Evolutionary conservation across 257 asterid genomes (phyloP).

Genomic region (Jasminum sambac): DNA sequence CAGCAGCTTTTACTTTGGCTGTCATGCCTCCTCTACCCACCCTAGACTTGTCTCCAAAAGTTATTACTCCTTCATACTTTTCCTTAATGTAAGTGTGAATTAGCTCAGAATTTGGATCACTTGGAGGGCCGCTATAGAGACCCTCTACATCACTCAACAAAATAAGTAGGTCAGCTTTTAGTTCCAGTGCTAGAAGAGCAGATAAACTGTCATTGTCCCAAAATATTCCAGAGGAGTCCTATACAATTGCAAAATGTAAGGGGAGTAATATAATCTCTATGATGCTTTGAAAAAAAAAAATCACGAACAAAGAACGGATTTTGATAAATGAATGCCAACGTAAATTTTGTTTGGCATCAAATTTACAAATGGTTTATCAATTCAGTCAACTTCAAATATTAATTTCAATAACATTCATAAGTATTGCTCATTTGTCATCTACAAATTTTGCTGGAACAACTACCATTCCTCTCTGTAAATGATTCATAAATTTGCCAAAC

Average conservation of each 20-base stretch:
- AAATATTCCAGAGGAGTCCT: conserved; percentile 85
- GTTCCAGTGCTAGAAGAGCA: conserved; percentile 72
- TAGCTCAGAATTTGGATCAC: conserved; percentile 67
- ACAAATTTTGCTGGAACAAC: too few relatives aligned
- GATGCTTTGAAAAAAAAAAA: not conserved
- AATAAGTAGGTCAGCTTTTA: conserved; percentile 79
- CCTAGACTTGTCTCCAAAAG: conserved; percentile 86
- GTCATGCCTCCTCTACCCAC: conserved; percentile 94
- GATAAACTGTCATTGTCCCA: conserved; percentile 91
- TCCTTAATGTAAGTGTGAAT: conserved; percentile 64
- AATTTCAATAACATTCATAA: too few relatives aligned
- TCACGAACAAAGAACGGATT: not conserved
- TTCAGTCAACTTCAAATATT: too few relatives aligned
- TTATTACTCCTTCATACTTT: conserved; percentile 54
- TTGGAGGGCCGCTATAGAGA: conserved; percentile 83
- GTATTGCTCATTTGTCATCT: too few relatives aligned
- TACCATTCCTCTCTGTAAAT: too few relatives aligned
- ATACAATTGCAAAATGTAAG: conserved; percentile 10
- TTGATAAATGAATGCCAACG: not conserved
- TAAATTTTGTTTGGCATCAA: too few relatives aligned
- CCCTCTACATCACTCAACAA: conserved; percentile 86
- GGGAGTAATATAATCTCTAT: not conserved
- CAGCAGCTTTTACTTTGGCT: conserved; percentile 90
- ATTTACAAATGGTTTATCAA: too few relatives aligned
- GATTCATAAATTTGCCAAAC: too few relatives aligned